Base-by-base conservation (phyloP, 202 grass and related monocot species). In the Elaeis oleifera region DNA sequence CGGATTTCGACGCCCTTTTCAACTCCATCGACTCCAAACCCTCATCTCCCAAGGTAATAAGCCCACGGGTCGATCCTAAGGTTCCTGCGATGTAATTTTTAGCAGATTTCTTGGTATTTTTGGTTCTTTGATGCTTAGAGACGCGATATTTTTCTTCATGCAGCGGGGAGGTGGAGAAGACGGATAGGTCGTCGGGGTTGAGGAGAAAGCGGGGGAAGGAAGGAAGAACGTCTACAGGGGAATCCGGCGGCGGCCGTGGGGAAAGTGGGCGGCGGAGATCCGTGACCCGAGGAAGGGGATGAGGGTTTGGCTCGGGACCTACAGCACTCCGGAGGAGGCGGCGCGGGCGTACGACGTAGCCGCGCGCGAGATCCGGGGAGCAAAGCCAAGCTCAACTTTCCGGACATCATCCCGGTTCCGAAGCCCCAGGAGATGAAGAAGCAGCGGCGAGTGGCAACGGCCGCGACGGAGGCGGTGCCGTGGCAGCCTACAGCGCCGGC, bases 301-400 rank as follows among this genome's bases (percentile, higher is more conserved):
- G 13, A 76, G 84, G 59, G 80, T 88, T 11, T 88, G 84, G 84
- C 84, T 88, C 0, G 84, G 84, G 18, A 88, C 84, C 60, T 88
- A 83, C 72, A 56, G 79, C 39, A 83, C 80, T 4, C 64, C 84
- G 6, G 80, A 83, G 76, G 80, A 83, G 39, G 84, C 84, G 63
- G 84, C 84, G 16, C 74, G 68, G 50, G 84, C 84, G 31, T 88
- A 88, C 80, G 84, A 88, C 73, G 72, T 18, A 20, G 84, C 84
- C 0, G 84, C 84, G 51, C 79, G 76, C 23, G 68, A 80, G 59
- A 87, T 88, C 76, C 84, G 84, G 54, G 84, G 11, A 48, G 54
- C 3, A 88, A 88, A 54, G 84, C 84, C 68, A 88, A 88, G 72
- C 80, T 88, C 69, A 88, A 88, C 84, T 88, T 88, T 69, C 80